Conservation (phyloP, 768 basidiomycete genomes). For the Cystofilobasidium bisporidii region DNA sequence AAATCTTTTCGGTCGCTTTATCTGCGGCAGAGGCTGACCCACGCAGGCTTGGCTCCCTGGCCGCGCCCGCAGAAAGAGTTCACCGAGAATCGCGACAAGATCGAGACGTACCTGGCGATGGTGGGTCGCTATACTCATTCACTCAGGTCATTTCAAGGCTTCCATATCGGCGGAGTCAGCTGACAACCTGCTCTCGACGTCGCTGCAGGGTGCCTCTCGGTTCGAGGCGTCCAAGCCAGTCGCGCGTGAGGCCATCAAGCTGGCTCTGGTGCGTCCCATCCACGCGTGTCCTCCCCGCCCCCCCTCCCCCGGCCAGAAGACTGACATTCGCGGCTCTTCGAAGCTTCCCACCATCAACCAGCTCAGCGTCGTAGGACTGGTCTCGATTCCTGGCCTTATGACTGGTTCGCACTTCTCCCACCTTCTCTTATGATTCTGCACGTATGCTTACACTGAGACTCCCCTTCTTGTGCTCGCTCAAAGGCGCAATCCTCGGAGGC, state of each 20-base stretch:
- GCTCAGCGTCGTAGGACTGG: slow-evolving; percentile 54
- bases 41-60: not conserved
- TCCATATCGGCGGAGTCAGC: too few relatives aligned
- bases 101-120: slow-evolving; percentile 75
- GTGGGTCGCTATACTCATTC: slow-evolving; percentile 41
- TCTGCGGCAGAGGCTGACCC: not conserved
- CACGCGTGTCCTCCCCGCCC: not conserved
- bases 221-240: slow-evolving; percentile 75
- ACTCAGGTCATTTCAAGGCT: too few relatives aligned
- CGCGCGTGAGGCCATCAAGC: slow-evolving; percentile 62
- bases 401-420: not conserved
- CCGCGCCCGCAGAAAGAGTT: slow-evolving; percentile 2
- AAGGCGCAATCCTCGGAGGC: slow-evolving; percentile 78
- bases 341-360: slow-evolving; percentile 72
- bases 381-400: slow-evolving; percentile 25
- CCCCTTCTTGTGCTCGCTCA: slow-evolving; percentile 55
- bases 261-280: slow-evolving; percentile 50
- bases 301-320: not conserved
- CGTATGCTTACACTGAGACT: too few relatives aligned
- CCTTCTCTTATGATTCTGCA: too few relatives aligned
- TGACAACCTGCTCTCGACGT: not conserved
- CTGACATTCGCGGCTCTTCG: slow-evolving; percentile 38
- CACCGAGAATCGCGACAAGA: slow-evolving; percentile 73
- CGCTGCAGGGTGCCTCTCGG: slow-evolving; percentile 49
- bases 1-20: not conserved